phyloP scores from a whole-genome alignment of 805 yeast species.

The Hanseniaspora opuntiae region DNA sequence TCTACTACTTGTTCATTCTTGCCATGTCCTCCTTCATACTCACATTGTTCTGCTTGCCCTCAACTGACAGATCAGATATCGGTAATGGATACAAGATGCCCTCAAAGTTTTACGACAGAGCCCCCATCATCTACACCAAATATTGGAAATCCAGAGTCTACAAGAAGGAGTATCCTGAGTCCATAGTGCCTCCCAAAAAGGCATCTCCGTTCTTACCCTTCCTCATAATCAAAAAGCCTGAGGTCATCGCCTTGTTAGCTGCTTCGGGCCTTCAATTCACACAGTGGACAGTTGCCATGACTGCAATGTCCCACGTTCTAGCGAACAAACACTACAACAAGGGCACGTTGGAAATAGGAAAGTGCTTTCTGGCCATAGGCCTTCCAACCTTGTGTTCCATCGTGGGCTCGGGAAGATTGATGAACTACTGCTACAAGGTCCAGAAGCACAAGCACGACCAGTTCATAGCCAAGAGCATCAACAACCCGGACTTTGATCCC shows the following conservation, averaged over 20 bases:
- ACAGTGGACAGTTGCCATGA: conserved; percentile 55
- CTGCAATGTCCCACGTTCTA: conserved; percentile 48
- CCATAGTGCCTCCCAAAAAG: conserved; percentile 18
- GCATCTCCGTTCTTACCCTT: conserved; percentile 29
- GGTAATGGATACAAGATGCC: conserved; percentile 66
- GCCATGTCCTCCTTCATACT: conserved; percentile 34
- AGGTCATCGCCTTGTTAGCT: conserved; percentile 36
- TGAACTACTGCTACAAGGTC: conserved; percentile 33
- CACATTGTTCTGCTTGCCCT: conserved; percentile 43
- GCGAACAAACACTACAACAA: conserved; percentile 35
- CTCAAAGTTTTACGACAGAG: conserved; percentile 26
- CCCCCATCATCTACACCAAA: conserved; percentile 30
- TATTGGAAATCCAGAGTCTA: conserved; percentile 14
- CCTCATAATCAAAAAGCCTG: conserved; percentile 30
- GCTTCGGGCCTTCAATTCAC: conserved; percentile 55
- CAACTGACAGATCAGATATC: conserved; percentile 56
- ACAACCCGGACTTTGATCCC: conserved; percentile 19
- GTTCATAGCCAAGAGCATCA: conserved; percentile 19
- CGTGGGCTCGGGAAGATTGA: conserved; percentile 39
- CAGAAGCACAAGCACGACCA: conserved; percentile 17
- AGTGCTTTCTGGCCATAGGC: conserved; percentile 66
- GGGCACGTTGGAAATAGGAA: conserved; percentile 46
- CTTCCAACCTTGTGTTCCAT: conserved; percentile 51
- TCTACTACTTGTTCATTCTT: conserved; percentile 60
- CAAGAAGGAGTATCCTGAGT: conserved; percentile 24